phyloP scores from a whole-genome alignment of 2,329 filamentous ascomycete genomes.

The Neocucurbitaria cava region DNA sequence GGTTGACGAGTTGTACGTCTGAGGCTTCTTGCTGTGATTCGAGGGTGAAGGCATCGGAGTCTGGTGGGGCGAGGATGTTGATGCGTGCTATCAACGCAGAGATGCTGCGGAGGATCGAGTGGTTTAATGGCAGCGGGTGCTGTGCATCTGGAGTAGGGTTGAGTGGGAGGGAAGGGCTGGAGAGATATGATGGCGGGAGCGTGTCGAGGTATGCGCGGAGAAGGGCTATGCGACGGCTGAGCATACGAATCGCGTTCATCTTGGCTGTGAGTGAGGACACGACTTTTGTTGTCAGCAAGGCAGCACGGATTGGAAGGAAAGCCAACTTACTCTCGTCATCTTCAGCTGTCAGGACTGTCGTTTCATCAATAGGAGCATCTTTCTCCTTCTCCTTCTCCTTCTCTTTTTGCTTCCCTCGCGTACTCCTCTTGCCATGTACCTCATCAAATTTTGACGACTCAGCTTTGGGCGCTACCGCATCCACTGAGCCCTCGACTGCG shows the following conservation, averaged over 20 bases:
- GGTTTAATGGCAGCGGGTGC: slow-evolving; percentile 55
- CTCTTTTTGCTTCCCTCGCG: slow-evolving; percentile 60
- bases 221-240: slow-evolving; percentile 68
- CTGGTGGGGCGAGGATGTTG: slow-evolving; percentile 77
- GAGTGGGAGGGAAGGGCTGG: slow-evolving; percentile 51
- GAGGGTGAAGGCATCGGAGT: slow-evolving; percentile 68
- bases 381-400: slow-evolving; percentile 52
- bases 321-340: slow-evolving; percentile 66
- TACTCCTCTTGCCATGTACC: slow-evolving; percentile 57
- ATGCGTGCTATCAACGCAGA: slow-evolving; percentile 85
- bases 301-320: background rate
- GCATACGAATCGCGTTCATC: slow-evolving; percentile 91
- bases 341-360: slow-evolving; percentile 59
- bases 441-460: slow-evolving; percentile 45
- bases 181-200: slow-evolving; percentile 71
- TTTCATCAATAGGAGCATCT: slow-evolving; percentile 44
- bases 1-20: slow-evolving; percentile 78
- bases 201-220: slow-evolving; percentile 74
- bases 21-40: slow-evolving; percentile 81
- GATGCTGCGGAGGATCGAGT: slow-evolving; percentile 84
- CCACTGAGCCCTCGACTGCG: slow-evolving; percentile 52
- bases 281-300: slow-evolving; percentile 49
- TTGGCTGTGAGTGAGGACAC: slow-evolving; percentile 79
- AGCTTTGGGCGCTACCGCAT: slow-evolving; percentile 15
- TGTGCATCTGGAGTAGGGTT: slow-evolving; percentile 36